Evolutionary conservation across 441 rosid genomes (phyloP).

Genomic region (Lepidium campestre): DNA sequence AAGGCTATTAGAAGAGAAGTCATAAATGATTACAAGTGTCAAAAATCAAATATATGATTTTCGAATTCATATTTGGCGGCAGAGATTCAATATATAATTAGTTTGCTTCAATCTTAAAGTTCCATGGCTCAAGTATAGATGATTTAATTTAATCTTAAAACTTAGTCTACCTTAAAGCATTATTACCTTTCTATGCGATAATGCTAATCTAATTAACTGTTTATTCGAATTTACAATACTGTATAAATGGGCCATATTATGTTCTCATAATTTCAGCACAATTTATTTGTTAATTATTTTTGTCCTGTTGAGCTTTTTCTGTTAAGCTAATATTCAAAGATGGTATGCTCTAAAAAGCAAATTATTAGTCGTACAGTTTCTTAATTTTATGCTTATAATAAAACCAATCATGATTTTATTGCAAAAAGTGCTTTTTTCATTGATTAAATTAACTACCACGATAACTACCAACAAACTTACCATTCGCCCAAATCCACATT

Average conservation of each 20-base stretch:
- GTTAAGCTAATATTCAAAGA: constrained; percentile 19
- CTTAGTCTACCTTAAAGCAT: constrained; percentile 14
- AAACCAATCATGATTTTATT: constrained; percentile 7
- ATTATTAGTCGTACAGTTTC: background rate
- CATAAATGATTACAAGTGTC: constrained; percentile 17
- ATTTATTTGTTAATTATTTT: background rate
- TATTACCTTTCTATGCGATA: constrained; percentile 1
- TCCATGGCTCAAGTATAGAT: constrained; percentile 19
- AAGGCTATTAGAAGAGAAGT: background rate
- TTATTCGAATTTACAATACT: background rate
- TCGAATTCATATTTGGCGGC: constrained; percentile 31
- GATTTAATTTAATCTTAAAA: background rate
- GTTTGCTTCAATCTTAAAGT: constrained; percentile 23
- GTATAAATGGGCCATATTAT: constrained; percentile 27
- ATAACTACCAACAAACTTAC: constrained; percentile 23
- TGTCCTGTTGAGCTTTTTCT: background rate
- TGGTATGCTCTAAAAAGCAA: constrained; percentile 19
- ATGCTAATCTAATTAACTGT: background rate
- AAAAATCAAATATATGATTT: constrained; percentile 3
- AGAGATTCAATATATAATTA: constrained; percentile 2
- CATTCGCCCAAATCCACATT: background rate
- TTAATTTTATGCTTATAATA: background rate
- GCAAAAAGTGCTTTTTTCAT: constrained; percentile 19
- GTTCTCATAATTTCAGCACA: constrained; percentile 14
- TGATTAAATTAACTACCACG: constrained; percentile 26